phyloP scores from a whole-genome alignment of 2,329 filamentous ascomycete species.

The Leptographium galeiforme region DNA sequence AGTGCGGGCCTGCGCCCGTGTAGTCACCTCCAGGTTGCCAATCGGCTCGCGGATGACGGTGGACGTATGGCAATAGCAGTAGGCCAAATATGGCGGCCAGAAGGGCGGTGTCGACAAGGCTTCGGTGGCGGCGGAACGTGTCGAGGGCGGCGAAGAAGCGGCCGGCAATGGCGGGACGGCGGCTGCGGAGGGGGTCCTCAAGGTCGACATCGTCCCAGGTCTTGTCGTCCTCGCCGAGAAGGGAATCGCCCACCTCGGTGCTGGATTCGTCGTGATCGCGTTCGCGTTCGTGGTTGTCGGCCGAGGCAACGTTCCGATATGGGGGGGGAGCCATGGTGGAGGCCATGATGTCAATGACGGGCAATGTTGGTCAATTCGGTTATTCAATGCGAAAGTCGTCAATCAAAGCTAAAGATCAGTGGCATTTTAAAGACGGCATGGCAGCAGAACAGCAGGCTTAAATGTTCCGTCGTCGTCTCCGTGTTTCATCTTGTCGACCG shows the following conservation, averaged over 20 bases:
- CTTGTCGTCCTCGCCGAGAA: slow-evolving; percentile 19
- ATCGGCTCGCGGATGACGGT: slow-evolving; percentile 1
- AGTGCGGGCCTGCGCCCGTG: slow-evolving; percentile 21
- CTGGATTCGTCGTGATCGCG: slow-evolving; percentile 11
- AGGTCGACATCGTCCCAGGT: slow-evolving; percentile 13
- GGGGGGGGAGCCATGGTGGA: neutral
- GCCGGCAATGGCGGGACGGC: slow-evolving; percentile 1
- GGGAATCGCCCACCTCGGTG: slow-evolving; percentile 22
- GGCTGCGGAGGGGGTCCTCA: slow-evolving; percentile 2
- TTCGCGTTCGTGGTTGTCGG: neutral
- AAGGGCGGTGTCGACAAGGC: slow-evolving; percentile 19
- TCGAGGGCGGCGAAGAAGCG: neutral
- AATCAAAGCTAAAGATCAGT: too few species aligned
- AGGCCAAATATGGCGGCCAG: slow-evolving; percentile 19
- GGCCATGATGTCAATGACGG: neutral
- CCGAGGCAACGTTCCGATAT: slow-evolving; percentile 4
- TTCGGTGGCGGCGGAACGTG: slow-evolving; percentile 14
- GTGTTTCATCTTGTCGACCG: too few species aligned
- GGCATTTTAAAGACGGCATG: too few species aligned
- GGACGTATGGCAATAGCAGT: slow-evolving; percentile 11
- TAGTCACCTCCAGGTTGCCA: slow-evolving; percentile 26
- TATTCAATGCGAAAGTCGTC: too few species aligned
- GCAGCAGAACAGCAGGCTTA: too few species aligned
- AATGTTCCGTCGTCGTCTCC: too few species aligned
- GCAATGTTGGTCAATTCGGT: too few species aligned